Conservation (phyloP, 805 yeast genomes). For the Vanderwaltozyma tropicalis region DNA sequence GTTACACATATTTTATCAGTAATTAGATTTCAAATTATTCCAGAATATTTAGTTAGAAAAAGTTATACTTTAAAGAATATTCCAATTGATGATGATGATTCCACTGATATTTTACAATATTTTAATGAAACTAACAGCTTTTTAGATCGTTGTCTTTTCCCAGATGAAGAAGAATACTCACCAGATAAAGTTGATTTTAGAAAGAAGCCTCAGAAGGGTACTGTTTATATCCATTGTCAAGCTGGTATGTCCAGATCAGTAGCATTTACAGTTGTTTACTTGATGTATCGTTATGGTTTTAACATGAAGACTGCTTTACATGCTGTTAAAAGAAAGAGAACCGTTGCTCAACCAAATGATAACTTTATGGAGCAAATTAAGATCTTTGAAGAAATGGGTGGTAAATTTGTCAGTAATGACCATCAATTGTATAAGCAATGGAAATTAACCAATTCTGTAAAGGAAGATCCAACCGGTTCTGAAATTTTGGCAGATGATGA, state of each 20-base stretch:
- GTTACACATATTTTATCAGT: slow-evolving; percentile 69
- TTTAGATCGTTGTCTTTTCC: slow-evolving; percentile 53
- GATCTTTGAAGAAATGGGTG: slow-evolving; percentile 42
- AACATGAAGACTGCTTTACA: slow-evolving; percentile 52
- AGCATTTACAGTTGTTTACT: slow-evolving; percentile 75
- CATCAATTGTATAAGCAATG: slow-evolving; percentile 34
- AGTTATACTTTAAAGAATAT: slow-evolving; percentile 49
- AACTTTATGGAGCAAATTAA: slow-evolving; percentile 65
- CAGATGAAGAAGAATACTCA: slow-evolving; percentile 28
- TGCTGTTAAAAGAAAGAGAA: slow-evolving; percentile 60
- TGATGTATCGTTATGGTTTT: slow-evolving; percentile 67
- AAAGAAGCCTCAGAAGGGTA: slow-evolving; percentile 33
- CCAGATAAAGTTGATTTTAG: slow-evolving; percentile 23
- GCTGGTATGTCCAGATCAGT: slow-evolving; percentile 92
- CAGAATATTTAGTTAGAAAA: slow-evolving; percentile 32
- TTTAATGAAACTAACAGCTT: slow-evolving; percentile 55
- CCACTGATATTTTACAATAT: slow-evolving; percentile 52
- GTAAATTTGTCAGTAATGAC: slow-evolving; percentile 21
- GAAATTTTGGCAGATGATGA: slow-evolving; percentile 23
- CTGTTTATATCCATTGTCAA: slow-evolving; percentile 63
- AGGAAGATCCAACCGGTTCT: slow-evolving; percentile 35
- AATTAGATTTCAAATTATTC: slow-evolving; percentile 53
- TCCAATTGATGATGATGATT: slow-evolving; percentile 61
- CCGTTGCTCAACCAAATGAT: slow-evolving; percentile 57
- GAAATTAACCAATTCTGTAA: slow-evolving; percentile 30